These are phyloP conservation scores for Metarhizium album DNA, from an alignment of 2,329 filamentous ascomycete species.

Conservation along the genomic window DNA sequence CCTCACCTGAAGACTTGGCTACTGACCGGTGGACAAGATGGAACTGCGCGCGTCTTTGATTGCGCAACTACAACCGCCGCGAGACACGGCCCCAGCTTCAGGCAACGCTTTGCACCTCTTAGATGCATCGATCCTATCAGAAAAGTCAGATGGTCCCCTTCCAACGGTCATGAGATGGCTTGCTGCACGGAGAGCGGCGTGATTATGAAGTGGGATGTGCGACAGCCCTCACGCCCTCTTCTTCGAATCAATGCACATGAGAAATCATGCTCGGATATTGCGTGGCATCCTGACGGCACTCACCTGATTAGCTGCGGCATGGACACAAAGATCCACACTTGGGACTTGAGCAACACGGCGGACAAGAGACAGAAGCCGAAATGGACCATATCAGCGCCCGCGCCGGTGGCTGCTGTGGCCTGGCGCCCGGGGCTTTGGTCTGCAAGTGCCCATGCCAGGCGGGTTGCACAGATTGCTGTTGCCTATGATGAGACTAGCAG, in stretches of 20 bases:
- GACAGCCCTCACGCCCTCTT: constrained; percentile 40
- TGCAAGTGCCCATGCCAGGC: constrained; percentile 47
- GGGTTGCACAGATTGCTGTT: constrained; percentile 51
- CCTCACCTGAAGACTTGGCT: constrained; percentile 47
- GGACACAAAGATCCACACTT: constrained; percentile 52
- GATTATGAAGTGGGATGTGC: constrained; percentile 54
- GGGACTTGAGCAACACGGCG: constrained; percentile 49
- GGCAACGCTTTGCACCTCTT: constrained; percentile 30
- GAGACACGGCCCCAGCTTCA: constrained; percentile 41
- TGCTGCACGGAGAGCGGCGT: constrained; percentile 53
- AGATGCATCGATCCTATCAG: constrained; percentile 36
- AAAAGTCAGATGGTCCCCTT: constrained; percentile 56
- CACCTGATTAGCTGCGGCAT: constrained; percentile 53
- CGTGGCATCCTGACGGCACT: constrained; percentile 59
- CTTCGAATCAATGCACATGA: constrained; percentile 52
- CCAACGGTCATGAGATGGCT: constrained; percentile 49
- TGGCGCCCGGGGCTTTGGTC: constrained; percentile 59
- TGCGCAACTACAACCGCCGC: constrained; percentile 34
- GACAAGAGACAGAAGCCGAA: constrained; percentile 56
- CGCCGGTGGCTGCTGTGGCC: constrained; percentile 45
- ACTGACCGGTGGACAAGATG: constrained; percentile 54
- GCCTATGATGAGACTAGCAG: constrained; percentile 47
- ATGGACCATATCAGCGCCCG: constrained; percentile 49
- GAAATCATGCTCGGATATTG: constrained; percentile 46
- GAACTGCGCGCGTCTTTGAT: constrained; percentile 51